Evolutionary conservation across 441 rosid genomes (phyloP).

Genomic region (Euphorbia neoarborescens): DNA sequence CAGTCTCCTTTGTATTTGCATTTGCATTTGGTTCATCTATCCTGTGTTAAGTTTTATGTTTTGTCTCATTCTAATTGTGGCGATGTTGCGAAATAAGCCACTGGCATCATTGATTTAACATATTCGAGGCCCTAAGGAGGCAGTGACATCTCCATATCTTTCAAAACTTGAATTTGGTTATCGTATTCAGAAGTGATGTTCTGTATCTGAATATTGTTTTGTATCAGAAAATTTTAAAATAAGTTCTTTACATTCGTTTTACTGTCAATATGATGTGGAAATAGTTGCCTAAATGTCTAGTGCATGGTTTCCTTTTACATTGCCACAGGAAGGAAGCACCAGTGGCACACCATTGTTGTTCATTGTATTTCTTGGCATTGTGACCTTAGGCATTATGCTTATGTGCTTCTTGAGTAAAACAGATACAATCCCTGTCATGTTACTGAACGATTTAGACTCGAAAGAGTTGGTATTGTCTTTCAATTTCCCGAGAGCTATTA

Average conservation of each 20-base stretch:
- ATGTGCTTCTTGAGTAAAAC: conserved; percentile 70
- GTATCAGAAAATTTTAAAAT: no score
- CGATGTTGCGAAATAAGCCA: not conserved
- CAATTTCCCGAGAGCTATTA: conserved; percentile 55
- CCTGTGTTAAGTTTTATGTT: not conserved
- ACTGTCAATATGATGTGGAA: no score
- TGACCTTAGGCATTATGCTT: conserved; percentile 66
- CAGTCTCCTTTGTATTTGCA: not conserved
- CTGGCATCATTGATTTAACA: not conserved
- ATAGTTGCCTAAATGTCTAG: no score
- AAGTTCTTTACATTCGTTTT: no score
- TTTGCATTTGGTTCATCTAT: not conserved
- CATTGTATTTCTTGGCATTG: conserved; percentile 55
- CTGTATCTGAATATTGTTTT: no score
- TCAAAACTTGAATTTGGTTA: not conserved
- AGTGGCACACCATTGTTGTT: conserved; percentile 65
- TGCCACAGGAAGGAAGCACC: conserved; percentile 70
- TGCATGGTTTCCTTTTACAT: no score
- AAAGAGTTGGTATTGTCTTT: conserved; percentile 83
- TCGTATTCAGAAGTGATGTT: not conserved
- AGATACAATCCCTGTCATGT: conserved; percentile 38
- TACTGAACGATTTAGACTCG: conserved; percentile 46
- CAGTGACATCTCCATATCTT: not conserved
- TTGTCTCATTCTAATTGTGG: not conserved
- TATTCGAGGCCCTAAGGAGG: not conserved